Conservation (phyloP, 148 eudicot species). For the Spergularia marina region DNA sequence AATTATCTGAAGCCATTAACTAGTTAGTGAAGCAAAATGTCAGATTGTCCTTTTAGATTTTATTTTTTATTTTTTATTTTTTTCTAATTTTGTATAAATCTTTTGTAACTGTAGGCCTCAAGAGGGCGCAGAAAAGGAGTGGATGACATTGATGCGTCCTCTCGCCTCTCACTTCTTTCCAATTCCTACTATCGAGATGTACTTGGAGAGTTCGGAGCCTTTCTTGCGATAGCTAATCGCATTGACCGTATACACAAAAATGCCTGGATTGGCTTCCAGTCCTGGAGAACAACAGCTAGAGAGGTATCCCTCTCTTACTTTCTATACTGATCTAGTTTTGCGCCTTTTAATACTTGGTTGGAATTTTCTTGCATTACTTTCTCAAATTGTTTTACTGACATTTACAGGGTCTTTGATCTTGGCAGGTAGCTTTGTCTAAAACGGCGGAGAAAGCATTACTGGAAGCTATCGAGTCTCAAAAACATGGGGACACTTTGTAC, state of each 20-base stretch:
- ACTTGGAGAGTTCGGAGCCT: constrained; percentile 83
- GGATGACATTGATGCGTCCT: constrained; percentile 85
- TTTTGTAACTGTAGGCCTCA: constrained; percentile 45
- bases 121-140: constrained; percentile 70
- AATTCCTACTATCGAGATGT: constrained; percentile 67
- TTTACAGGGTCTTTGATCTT: constrained; percentile 8
- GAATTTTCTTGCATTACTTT: too few relatives aligned
- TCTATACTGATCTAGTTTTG: background rate
- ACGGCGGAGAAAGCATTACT: constrained; percentile 67
- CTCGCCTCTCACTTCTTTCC: constrained; percentile 77
- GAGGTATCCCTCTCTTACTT: constrained; percentile 38
- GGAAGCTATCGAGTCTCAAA: constrained; percentile 56
- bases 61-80: background rate
- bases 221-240: constrained; percentile 76
- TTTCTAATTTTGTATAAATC: background rate
- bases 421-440: constrained; percentile 67
- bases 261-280: constrained; percentile 97
- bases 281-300: constrained; percentile 88
- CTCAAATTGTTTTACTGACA: too few relatives aligned
- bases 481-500: constrained; percentile 72
- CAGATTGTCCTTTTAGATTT: background rate
- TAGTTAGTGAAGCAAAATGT: background rate
- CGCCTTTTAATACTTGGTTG: too few relatives aligned
- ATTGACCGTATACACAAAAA: constrained; percentile 85
- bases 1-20: background rate